These are phyloP conservation scores for Jackrogersella multiformis DNA, from an alignment of 495 filamentous ascomycete genomes.

Conservation along the genomic window DNA sequence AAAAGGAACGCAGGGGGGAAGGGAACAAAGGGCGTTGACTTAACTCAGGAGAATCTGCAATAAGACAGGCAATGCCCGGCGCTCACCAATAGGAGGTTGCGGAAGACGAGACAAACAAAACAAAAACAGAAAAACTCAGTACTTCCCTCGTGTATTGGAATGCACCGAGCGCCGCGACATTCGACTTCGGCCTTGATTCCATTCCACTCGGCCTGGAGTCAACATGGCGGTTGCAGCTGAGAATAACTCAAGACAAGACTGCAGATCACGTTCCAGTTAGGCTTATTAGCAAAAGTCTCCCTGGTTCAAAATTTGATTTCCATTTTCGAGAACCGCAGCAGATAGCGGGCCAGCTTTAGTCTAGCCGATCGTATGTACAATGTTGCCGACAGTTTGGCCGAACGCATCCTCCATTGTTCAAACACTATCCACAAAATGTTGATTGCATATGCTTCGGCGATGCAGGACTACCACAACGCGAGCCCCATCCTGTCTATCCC, in stretches of 20 bases:
- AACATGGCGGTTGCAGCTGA: slow-evolving; percentile 2
- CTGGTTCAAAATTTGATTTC: slow-evolving; percentile 41
- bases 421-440: slow-evolving; percentile 17
- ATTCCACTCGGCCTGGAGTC: slow-evolving; percentile 24
- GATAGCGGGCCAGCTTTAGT: slow-evolving; percentile 17
- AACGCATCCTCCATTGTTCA: slow-evolving; percentile 23
- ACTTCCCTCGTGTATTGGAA: slow-evolving; percentile 44
- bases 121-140: slow-evolving; percentile 34
- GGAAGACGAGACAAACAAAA: slow-evolving; percentile 38
- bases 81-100: slow-evolving; percentile 31
- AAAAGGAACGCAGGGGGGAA: slow-evolving; percentile 27
- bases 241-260: slow-evolving; percentile 11
- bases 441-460: slow-evolving; percentile 25
- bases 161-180: slow-evolving; percentile 15
- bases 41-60: slow-evolving; percentile 37
- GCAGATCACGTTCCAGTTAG: slow-evolving; percentile 34
- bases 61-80: slow-evolving; percentile 42
- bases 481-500: slow-evolving; percentile 23
- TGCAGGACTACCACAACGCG: slow-evolving; percentile 14
- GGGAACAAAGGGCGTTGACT: slow-evolving; percentile 30
- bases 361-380: slow-evolving; percentile 43
- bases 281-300: slow-evolving; percentile 25
- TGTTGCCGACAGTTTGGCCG: slow-evolving; percentile 33
- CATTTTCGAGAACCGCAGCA: slow-evolving; percentile 37
- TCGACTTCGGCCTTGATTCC: slow-evolving; percentile 11